Evolutionary conservation across 768 basidiomycete genomes (phyloP).

Genomic region (Tulasnella sp.): DNA sequence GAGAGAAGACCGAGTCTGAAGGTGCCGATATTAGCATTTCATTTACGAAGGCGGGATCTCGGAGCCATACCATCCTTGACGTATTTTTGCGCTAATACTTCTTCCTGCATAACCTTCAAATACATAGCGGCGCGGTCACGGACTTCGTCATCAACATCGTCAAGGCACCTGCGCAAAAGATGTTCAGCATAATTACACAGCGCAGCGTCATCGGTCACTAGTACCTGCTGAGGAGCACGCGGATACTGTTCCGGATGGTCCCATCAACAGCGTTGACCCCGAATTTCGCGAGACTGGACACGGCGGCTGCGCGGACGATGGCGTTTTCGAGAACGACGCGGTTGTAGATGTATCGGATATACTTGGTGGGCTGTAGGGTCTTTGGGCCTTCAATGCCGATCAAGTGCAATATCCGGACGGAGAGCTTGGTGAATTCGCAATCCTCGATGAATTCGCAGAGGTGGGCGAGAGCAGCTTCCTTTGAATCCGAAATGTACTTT

Average conservation of each 20-base stretch:
- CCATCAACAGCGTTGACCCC: slow-evolving; percentile 82
- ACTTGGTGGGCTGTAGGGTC: slow-evolving; percentile 94
- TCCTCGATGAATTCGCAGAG: slow-evolving; percentile 99
- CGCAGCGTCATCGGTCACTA: slow-evolving; percentile 32
- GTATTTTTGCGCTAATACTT: slow-evolving; percentile 75
- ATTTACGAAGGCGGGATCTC: not conserved
- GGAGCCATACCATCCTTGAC: slow-evolving; percentile 77
- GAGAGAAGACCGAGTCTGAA: slow-evolving; percentile 88
- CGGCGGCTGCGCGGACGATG: slow-evolving; percentile 94
- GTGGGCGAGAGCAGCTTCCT: slow-evolving; percentile 96
- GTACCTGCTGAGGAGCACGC: slow-evolving; percentile 79
- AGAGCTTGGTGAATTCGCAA: slow-evolving; percentile 98
- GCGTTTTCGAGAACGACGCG: slow-evolving; percentile 98
- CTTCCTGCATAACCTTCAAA: slow-evolving; percentile 75
- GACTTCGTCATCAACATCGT: slow-evolving; percentile 98
- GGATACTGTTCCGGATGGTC: slow-evolving; percentile 76
- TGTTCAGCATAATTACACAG: slow-evolving; percentile 26
- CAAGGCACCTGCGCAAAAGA: slow-evolving; percentile 65
- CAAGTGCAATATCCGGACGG: slow-evolving; percentile 91
- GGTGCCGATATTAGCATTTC: not conserved
- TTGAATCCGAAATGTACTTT: slow-evolving; percentile 92
- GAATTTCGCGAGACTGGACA: slow-evolving; percentile 92
- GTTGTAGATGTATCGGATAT: slow-evolving; percentile 99
- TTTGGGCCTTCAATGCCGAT: slow-evolving; percentile 95
- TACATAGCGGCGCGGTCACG: slow-evolving; percentile 96